These are phyloP conservation scores for Zangia roseola DNA, from an alignment of 768 basidiomycete species.

Conservation along the genomic window DNA sequence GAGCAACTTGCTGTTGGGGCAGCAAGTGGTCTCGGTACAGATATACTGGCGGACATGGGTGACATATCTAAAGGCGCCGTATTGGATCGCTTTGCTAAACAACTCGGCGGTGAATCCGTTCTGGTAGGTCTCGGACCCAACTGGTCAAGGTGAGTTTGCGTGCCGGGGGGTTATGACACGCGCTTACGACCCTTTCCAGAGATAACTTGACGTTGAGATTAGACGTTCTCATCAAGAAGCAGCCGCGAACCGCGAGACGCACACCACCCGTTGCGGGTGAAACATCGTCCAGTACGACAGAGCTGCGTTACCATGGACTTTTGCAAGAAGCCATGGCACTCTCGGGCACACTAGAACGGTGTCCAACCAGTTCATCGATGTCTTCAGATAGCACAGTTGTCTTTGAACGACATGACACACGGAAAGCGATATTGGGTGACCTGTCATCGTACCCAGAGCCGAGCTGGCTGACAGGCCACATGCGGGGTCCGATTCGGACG, in stretches of 20 bases:
- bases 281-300: conserved; percentile 28
- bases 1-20: conserved; percentile 54
- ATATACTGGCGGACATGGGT: conserved; percentile 50
- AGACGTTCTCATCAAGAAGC: conserved; percentile 31
- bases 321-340: conserved; percentile 33
- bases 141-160: conserved; percentile 55
- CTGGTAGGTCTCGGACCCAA: conserved; percentile 42
- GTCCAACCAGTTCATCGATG: conserved; percentile 9
- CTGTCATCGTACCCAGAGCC: conserved; percentile 39
- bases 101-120: conserved; percentile 46
- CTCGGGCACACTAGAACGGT: conserved; percentile 17
- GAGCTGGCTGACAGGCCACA: conserved; percentile 23
- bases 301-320: conserved; percentile 56
- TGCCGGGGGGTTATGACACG: neutral
- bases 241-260: conserved; percentile 10
- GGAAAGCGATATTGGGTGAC: conserved; percentile 41
- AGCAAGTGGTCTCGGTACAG: conserved; percentile 25
- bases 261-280: neutral
- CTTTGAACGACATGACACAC: conserved; percentile 39
- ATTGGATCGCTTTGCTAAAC: conserved; percentile 52
- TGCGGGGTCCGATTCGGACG: conserved; percentile 56
- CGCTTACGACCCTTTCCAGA: conserved; percentile 11
- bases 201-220: conserved; percentile 28
- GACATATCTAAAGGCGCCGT: conserved; percentile 55
- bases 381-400: conserved; percentile 34